Conservation (phyloP, 75 land plant genomes). For the Sequoia sempervirens region DNA sequence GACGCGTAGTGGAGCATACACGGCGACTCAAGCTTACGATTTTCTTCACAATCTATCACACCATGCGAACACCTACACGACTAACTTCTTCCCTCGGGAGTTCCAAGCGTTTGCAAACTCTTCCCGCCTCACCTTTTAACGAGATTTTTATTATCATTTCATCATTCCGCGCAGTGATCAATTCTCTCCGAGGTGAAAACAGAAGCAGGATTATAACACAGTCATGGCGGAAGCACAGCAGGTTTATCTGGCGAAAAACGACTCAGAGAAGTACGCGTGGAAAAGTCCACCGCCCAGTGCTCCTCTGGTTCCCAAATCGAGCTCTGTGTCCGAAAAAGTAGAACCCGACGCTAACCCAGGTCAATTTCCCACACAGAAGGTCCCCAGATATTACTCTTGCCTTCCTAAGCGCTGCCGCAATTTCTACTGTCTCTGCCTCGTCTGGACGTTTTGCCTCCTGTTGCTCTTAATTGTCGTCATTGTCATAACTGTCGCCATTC, state of each 20-base stretch:
- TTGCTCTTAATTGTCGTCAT: conserved; percentile 24
- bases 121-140: too few species aligned
- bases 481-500: conserved; percentile 17
- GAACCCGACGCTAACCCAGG: neutral
- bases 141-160: neutral
- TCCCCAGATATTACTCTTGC: conserved; percentile 17
- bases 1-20: too few species aligned
- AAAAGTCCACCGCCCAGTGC: conserved; percentile 7
- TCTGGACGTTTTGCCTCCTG: conserved; percentile 35
- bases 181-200: neutral
- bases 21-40: too few species aligned
- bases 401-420: conserved; percentile 32
- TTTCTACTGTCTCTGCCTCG: conserved; percentile 34
- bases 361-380: neutral
- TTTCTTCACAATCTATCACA: too few species aligned
- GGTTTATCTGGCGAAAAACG: conserved; percentile 14
- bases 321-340: conserved; percentile 9
- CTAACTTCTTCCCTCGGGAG: too few species aligned
- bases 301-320: conserved; percentile 15
- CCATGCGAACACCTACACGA: too few species aligned
- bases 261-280: conserved; percentile 9
- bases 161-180: neutral
- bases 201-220: neutral
- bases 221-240: conserved; percentile 21
- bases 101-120: too few species aligned